Evolutionary conservation across 768 basidiomycete species (phyloP), one percentile per base, ranked within the genome.

Genomic region (Suillus variegatus): DNA sequence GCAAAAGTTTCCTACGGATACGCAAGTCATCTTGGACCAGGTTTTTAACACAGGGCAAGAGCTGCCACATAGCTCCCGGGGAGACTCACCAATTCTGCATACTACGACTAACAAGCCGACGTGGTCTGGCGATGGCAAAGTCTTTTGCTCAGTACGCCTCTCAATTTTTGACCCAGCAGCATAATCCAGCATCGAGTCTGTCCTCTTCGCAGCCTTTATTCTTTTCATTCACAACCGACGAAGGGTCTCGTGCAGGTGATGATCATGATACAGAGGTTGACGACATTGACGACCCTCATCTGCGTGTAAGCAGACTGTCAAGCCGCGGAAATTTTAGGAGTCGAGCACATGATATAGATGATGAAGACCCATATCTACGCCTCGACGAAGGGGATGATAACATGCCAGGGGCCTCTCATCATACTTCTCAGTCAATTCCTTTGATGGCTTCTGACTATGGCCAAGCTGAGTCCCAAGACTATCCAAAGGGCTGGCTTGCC

Each of bases 221-320:
- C 82, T 94, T 91, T 82, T 94, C 92, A 22, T 93, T 94, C 77
- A 88, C 88, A 54, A 92, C 91, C 67, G 90, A 92, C 78, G 83
- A 88, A 62, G 90, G 84, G 63, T 78, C 82, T 65, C 83, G 84
- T 74, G 78, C 79, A 69, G 86, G 82, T 66, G 77, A 81, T 72
- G 75, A 79, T 66, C 75, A 79, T 68, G 79, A 82, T 65, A 76
- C 76, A 44, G 85, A 88, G 72, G 78, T 90, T 52, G 90, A 91
- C 74, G 91, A 93, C 80, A 73, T 84, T 35, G 89, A 92, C 74
- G 92, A 93, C 76, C 92, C 92, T 1, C 91, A 92, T 79, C 80
- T 93, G 38, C 80, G 83, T 66, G 71, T 80, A 62, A 78, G 82
- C 68, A 72, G 72, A 73, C 71, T 74, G 65, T 76, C 74, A 22